phyloP scores from a whole-genome alignment of 495 filamentous ascomycete species.

The Penicillium soppii region DNA sequence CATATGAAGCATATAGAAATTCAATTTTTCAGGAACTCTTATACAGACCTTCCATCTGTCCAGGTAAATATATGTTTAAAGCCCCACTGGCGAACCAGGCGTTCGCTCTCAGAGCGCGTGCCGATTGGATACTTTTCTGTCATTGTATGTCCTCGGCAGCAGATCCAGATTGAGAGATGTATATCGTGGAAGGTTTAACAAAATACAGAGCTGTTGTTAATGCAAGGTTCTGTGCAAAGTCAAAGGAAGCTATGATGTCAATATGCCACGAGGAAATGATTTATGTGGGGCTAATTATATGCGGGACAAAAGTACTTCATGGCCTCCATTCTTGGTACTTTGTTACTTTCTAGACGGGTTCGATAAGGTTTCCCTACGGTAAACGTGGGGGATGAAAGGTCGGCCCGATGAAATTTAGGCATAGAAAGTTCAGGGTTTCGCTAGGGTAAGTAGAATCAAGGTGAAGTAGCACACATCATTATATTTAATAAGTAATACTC shows the following conservation, averaged over 20 bases:
- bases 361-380: not conserved
- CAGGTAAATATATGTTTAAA: conserved; percentile 78
- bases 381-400: not conserved
- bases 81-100: conserved; percentile 71
- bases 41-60: conserved; percentile 69
- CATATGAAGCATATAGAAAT: too few species aligned
- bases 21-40: not conserved
- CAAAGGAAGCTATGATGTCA: not conserved
- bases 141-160: too few species aligned
- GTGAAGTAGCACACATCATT: not conserved
- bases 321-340: too few species aligned
- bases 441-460: too few species aligned
- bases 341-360: too few species aligned
- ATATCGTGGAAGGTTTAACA: not conserved
- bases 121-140: conserved; percentile 35
- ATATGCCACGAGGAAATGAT: not conserved
- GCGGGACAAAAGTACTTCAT: not conserved
- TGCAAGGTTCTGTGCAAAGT: not conserved
- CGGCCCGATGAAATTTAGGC: not conserved
- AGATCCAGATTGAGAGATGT: too few species aligned
- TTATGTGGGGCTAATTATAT: not conserved
- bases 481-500: not conserved
- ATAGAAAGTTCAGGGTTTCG: too few species aligned
- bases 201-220: not conserved
- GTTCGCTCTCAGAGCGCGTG: conserved; percentile 56